A percentile compares a stretch with the other conserved stretches of the same genome.
phyloP scores from a whole-genome alignment of 1,284 basidiomycete species.

The Tylopilus orsonianus region DNA sequence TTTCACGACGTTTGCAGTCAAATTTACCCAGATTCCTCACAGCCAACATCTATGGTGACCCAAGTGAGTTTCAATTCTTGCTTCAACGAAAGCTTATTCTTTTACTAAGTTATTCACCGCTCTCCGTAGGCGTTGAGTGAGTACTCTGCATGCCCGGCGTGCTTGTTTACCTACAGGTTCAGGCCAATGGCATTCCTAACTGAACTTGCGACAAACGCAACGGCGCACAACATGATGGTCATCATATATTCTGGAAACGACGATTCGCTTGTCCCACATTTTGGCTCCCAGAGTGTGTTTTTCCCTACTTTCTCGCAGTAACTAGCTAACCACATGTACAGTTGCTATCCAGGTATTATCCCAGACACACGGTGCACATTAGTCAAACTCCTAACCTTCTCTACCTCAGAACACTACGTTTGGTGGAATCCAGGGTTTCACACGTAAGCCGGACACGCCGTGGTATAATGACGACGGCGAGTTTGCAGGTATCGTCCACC shows the following conservation, averaged over 20 bases:
- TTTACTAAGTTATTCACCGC: slow-evolving; percentile 5
- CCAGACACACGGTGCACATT: neutral
- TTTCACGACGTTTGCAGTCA: slow-evolving; percentile 9
- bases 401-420: slow-evolving; percentile 64
- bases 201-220: slow-evolving; percentile 61
- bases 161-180: slow-evolving; percentile 7
- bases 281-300: slow-evolving; percentile 58
- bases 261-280: slow-evolving; percentile 61
- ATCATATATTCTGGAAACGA: slow-evolving; percentile 69
- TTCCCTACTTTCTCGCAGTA: neutral
- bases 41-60: slow-evolving; percentile 35
- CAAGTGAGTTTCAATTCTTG: slow-evolving; percentile 38
- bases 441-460: slow-evolving; percentile 61
- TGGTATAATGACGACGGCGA: slow-evolving; percentile 58
- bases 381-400: neutral
- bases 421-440: slow-evolving; percentile 71
- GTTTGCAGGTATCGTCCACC: slow-evolving; percentile 67
- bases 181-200: slow-evolving; percentile 66
- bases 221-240: slow-evolving; percentile 46
- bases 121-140: slow-evolving; percentile 47
- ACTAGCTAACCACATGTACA: slow-evolving; percentile 27
- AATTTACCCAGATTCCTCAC: neutral
- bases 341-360: slow-evolving; percentile 60
- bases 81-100: neutral
- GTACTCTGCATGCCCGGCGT: slow-evolving; percentile 18